Percentiles rank a stretch among this genome's conserved stretches.
Conservation (phyloP, 2,329 filamentous ascomycete genomes). For the Aspergillus pseudotamarii region DNA sequence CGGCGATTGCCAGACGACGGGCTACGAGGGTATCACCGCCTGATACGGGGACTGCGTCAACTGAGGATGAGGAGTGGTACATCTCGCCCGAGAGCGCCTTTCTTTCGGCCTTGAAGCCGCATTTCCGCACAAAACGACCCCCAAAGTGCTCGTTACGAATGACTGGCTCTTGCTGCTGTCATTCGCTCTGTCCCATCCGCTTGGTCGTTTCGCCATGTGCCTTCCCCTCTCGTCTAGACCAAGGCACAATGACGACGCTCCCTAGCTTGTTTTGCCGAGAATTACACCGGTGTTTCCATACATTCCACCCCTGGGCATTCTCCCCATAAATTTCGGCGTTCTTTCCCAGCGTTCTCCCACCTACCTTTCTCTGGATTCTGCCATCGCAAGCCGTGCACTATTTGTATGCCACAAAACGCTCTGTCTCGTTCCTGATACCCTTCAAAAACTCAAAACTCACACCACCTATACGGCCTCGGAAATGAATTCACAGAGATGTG, state of each 20-base stretch:
- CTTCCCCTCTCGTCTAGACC: constrained; percentile 8
- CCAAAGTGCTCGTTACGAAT: not conserved
- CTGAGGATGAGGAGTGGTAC: not conserved
- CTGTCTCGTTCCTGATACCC: not conserved
- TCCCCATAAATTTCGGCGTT: constrained; percentile 12
- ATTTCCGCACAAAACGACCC: not conserved
- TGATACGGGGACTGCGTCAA: constrained; percentile 3
- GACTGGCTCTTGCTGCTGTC: not conserved
- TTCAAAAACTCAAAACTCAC: not conserved
- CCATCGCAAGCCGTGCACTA: not conserved
- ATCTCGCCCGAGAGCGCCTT: constrained; percentile 11
- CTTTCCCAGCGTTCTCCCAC: not conserved
- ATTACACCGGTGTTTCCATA: constrained; percentile 16
- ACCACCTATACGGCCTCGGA: constrained; percentile 2
- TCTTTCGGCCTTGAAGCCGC: not conserved
- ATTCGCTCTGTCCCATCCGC: constrained; percentile 5
- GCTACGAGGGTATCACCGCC: constrained; percentile 5
- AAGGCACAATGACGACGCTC: constrained; percentile 9
- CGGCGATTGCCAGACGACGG: not conserved
- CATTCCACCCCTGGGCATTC: constrained; percentile 1
- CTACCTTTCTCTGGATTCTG: not conserved
- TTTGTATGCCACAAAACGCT: not conserved
- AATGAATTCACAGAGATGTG: constrained; percentile 43
- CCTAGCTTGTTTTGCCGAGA: constrained; percentile 21
- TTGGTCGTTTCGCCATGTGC: not conserved